Conservation (phyloP, 2,329 filamentous ascomycete genomes). For the Xylaria sp. region DNA sequence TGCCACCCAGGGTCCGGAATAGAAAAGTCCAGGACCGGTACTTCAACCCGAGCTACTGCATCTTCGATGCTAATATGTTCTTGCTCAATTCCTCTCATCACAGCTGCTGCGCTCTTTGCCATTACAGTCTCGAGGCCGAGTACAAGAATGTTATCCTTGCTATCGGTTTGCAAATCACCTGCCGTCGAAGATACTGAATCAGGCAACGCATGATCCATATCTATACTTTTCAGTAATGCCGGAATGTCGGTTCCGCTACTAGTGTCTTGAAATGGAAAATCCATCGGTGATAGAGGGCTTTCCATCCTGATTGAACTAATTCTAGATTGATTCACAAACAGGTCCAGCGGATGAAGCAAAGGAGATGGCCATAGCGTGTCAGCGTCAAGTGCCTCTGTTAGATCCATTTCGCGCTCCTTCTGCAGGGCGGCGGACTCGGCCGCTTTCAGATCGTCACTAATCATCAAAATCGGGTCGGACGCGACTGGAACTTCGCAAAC, state of each 20-base stretch:
- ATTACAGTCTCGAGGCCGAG: slow-evolving; percentile 35
- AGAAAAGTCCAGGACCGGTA: slow-evolving; percentile 46
- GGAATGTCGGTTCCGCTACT: slow-evolving; percentile 25
- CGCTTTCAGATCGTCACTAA: slow-evolving; percentile 43
- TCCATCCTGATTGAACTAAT: slow-evolving; percentile 42
- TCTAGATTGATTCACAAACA: slow-evolving; percentile 24
- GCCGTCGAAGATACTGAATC: neutral
- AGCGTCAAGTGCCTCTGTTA: slow-evolving; percentile 10
- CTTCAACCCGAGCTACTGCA: slow-evolving; percentile 43
- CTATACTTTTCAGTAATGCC: slow-evolving; percentile 31
- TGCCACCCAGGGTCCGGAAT: slow-evolving; percentile 43
- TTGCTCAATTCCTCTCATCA: slow-evolving; percentile 42
- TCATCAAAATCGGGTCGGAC: slow-evolving; percentile 44
- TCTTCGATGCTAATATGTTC: slow-evolving; percentile 43
- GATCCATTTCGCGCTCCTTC: slow-evolving; percentile 23
- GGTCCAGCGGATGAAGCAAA: slow-evolving; percentile 24
- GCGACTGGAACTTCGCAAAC: slow-evolving; percentile 42
- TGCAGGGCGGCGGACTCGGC: slow-evolving; percentile 39
- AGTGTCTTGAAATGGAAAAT: slow-evolving; percentile 20
- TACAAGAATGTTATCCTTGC: slow-evolving; percentile 22
- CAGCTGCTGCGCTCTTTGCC: slow-evolving; percentile 29
- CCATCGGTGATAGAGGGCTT: slow-evolving; percentile 41
- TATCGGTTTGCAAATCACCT: neutral
- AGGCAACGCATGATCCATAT: slow-evolving; percentile 35
- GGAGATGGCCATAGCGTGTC: slow-evolving; percentile 28